These are phyloP conservation scores for Porodaedalea pini DNA, from an alignment of 1,284 basidiomycete species.

Conservation along the genomic window DNA sequence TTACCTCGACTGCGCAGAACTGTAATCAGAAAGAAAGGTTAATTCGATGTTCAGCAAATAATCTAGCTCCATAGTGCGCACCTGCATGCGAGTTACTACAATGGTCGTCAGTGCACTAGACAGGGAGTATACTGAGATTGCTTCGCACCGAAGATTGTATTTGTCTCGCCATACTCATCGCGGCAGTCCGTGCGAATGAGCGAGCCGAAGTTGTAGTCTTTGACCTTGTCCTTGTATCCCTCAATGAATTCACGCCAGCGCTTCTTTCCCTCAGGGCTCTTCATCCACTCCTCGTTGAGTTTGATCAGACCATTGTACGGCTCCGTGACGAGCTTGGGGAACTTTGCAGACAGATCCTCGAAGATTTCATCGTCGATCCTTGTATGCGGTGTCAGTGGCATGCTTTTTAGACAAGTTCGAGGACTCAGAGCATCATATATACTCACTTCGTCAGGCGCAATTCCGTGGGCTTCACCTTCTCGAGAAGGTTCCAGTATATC, in stretches of 20 bases:
- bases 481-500: conserved; percentile 96
- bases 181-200: conserved; percentile 81
- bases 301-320: conserved; percentile 66
- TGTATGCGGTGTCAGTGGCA: not conserved
- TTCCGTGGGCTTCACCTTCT: conserved; percentile 73
- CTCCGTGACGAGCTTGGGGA: conserved; percentile 77
- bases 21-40: conserved; percentile 31
- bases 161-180: conserved; percentile 87
- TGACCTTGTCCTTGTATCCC: conserved; percentile 82
- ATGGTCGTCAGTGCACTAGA: not conserved
- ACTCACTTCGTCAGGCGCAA: conserved; percentile 80
- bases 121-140: conserved; percentile 3
- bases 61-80: conserved; percentile 24
- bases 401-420: not conserved
- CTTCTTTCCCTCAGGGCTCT: conserved; percentile 87
- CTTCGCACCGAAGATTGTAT: conserved; percentile 87
- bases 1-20: conserved; percentile 89
- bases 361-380: conserved; percentile 93
- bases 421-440: not conserved
- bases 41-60: not conserved
- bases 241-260: conserved; percentile 91
- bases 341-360: conserved; percentile 69
- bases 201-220: conserved; percentile 97
- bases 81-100: conserved; percentile 74
- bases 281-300: conserved; percentile 94